These are phyloP conservation scores for Alternaria gansuensis DNA, from an alignment of 2,329 filamentous ascomycete genomes.

Conservation along the genomic window DNA sequence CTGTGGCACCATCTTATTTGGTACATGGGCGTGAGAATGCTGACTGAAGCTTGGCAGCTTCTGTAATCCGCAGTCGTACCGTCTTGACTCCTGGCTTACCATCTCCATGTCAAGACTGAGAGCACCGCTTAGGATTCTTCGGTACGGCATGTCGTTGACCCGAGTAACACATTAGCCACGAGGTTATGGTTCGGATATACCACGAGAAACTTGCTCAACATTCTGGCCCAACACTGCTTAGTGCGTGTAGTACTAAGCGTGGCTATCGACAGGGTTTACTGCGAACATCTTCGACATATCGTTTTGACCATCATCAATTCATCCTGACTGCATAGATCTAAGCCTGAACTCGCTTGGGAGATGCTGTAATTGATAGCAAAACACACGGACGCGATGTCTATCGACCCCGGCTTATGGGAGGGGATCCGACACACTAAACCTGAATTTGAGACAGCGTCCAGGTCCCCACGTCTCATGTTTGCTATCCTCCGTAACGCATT, in stretches of 20 bases:
- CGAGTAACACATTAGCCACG: slow-evolving; percentile 10
- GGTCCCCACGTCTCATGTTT: slow-evolving; percentile 52
- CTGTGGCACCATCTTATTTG: slow-evolving; percentile 27
- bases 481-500: slow-evolving; percentile 51
- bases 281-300: slow-evolving; percentile 25
- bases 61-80: slow-evolving; percentile 9
- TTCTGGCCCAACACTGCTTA: slow-evolving; percentile 4
- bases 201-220: slow-evolving; percentile 18
- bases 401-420: slow-evolving; percentile 49
- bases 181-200: slow-evolving; percentile 8
- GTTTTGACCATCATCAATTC: slow-evolving; percentile 33
- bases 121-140: slow-evolving; percentile 12
- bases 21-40: slow-evolving; percentile 12
- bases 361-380: slow-evolving; percentile 50
- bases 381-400: slow-evolving; percentile 42
- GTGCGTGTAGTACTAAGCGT: slow-evolving; percentile 12
- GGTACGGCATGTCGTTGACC: slow-evolving; percentile 11
- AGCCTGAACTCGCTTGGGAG: slow-evolving; percentile 35
- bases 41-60: slow-evolving; percentile 23
- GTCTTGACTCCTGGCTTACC: slow-evolving; percentile 27
- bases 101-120: slow-evolving; percentile 20
- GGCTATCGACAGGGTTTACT: slow-evolving; percentile 20
- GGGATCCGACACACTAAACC: slow-evolving; percentile 51
- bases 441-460: slow-evolving; percentile 51
- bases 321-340: slow-evolving; percentile 35